These are phyloP conservation scores for Ophiostoma piceae DNA, from an alignment of 2,329 filamentous ascomycete genomes.

Conservation along the genomic window DNA sequence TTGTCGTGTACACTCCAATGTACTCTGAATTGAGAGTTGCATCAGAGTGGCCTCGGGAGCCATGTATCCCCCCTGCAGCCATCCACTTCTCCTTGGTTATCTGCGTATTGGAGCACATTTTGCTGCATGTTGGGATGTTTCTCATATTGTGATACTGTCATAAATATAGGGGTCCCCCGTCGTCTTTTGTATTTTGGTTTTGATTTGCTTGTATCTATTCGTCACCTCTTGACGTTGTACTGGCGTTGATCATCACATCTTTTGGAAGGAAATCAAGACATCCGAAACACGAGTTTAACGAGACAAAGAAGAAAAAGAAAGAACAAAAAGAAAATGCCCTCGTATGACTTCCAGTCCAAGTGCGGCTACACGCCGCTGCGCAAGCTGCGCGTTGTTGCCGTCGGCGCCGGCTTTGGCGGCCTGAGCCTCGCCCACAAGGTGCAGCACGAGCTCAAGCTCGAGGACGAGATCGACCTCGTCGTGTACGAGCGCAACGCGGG, in stretches of 20 bases:
- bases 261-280: not conserved
- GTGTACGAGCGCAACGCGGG: slow-evolving; percentile 46
- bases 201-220: not conserved
- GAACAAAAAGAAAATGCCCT: not conserved
- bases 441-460: slow-evolving; percentile 11
- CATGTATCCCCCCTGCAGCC: not conserved
- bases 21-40: not conserved
- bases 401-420: not conserved
- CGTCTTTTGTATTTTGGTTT: not conserved
- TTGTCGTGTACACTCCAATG: not conserved
- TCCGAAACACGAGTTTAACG: not conserved
- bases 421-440: slow-evolving; percentile 4
- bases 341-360: slow-evolving; percentile 4
- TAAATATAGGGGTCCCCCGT: slow-evolving; percentile 1
- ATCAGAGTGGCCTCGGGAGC: not conserved
- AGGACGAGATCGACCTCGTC: slow-evolving; percentile 30
- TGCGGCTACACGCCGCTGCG: slow-evolving; percentile 2
- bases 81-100: not conserved
- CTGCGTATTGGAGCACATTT: no score
- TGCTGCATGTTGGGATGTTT: not conserved
- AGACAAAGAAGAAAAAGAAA: not conserved
- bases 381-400: not conserved
- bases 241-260: not conserved
- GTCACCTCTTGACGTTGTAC: not conserved
- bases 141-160: not conserved